Percentiles rank a stretch among this genome's conserved stretches.
Evolutionary conservation across 371 early-diverging fungal species (phyloP).

Genomic region (Lichtheimia ornata): DNA sequence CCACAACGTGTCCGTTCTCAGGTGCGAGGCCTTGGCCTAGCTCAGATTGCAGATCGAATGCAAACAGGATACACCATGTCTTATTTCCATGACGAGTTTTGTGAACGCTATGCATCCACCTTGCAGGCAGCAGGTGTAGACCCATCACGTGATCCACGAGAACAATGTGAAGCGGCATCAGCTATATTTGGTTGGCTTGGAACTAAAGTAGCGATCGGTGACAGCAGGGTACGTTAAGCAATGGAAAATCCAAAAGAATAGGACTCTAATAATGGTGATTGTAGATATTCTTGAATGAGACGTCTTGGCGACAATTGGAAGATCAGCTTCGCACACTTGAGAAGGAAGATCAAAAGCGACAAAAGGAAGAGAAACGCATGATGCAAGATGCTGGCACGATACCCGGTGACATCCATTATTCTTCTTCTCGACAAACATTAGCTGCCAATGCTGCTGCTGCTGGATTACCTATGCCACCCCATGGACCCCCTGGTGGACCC

Average conservation of each 20-base stretch:
- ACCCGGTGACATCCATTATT: background rate
- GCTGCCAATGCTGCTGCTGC: slow-evolving; percentile 23
- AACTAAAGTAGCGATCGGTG: slow-evolving; percentile 73
- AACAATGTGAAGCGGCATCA: slow-evolving; percentile 61
- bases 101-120: slow-evolving; percentile 65
- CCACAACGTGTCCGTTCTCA: slow-evolving; percentile 62
- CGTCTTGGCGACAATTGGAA: slow-evolving; percentile 68
- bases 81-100: slow-evolving; percentile 60
- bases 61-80: slow-evolving; percentile 58
- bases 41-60: slow-evolving; percentile 56
- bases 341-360: slow-evolving; percentile 32
- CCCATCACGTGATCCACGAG: slow-evolving; percentile 27
- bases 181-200: slow-evolving; percentile 67
- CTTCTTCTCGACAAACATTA: slow-evolving; percentile 12
- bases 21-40: slow-evolving; percentile 58
- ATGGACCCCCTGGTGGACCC: background rate
- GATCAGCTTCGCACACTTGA: slow-evolving; percentile 47
- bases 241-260: background rate
- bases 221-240: slow-evolving; percentile 43
- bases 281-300: slow-evolving; percentile 71
- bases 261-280: background rate
- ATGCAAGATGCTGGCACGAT: slow-evolving; percentile 11
- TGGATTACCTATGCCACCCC: slow-evolving; percentile 22
- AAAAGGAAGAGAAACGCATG: slow-evolving; percentile 24
- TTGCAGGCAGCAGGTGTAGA: slow-evolving; percentile 47